Conservation (phyloP, 768 basidiomycete species). For the Cystofilobasidium capitatum region DNA sequence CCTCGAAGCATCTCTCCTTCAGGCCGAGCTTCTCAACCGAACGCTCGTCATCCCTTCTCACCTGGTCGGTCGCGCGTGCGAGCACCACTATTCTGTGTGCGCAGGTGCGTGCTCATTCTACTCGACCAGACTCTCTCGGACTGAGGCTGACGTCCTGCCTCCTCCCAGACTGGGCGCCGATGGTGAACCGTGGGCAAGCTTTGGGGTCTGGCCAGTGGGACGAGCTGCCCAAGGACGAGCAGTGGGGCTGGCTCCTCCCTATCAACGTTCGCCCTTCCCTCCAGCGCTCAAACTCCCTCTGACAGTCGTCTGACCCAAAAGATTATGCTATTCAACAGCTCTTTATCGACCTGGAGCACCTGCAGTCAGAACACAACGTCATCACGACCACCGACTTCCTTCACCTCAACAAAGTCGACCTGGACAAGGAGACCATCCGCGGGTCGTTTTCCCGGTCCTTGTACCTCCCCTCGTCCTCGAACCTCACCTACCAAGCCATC, state of each 20-base stretch:
- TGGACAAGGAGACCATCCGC: constrained; percentile 39
- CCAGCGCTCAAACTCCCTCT: not conserved
- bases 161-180: constrained; percentile 40
- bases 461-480: constrained; percentile 39
- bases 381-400: constrained; percentile 45
- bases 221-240: constrained; percentile 36
- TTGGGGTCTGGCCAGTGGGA: constrained; percentile 43
- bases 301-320: constrained; percentile 21
- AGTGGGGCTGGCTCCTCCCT: constrained; percentile 34
- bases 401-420: constrained; percentile 41
- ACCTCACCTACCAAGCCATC: constrained; percentile 38
- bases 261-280: constrained; percentile 23
- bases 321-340: constrained; percentile 8
- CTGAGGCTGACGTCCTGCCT: not conserved
- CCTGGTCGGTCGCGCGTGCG: constrained; percentile 46
- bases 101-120: not conserved
- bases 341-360: constrained; percentile 44
- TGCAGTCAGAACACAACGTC: constrained; percentile 41
- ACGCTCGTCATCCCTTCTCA: constrained; percentile 45
- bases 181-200: constrained; percentile 46
- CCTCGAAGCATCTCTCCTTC: constrained; percentile 44
- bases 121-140: not conserved
- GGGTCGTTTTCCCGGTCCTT: constrained; percentile 41
- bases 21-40: constrained; percentile 44
- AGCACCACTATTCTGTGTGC: constrained; percentile 39